These are phyloP conservation scores for Neurospora intermedia DNA, from an alignment of 495 filamentous ascomycete species.

Conservation along the genomic window DNA sequence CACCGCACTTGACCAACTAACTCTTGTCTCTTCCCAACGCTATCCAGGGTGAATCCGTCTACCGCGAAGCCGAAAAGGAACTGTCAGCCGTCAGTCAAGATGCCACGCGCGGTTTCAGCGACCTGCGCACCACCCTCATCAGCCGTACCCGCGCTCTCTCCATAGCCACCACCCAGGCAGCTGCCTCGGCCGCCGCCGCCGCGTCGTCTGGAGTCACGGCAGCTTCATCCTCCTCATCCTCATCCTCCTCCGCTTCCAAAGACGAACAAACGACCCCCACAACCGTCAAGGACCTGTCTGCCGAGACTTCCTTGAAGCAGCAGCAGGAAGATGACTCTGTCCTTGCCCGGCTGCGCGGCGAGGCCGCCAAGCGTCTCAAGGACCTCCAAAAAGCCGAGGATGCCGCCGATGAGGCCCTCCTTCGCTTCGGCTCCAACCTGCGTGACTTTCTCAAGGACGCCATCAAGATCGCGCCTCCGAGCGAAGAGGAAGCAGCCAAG, in stretches of 20 bases:
- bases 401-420: conserved; percentile 90
- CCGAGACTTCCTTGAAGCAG: conserved; percentile 44
- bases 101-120: conserved; percentile 73
- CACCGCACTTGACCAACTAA: neutral
- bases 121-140: conserved; percentile 55
- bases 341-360: conserved; percentile 69
- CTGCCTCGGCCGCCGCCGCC: conserved; percentile 3
- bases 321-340: conserved; percentile 61
- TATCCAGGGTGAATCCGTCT: conserved; percentile 70
- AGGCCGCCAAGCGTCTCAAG: conserved; percentile 75
- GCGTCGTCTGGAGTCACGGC: conserved; percentile 3
- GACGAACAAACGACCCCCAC: conserved; percentile 32
- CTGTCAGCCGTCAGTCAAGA: conserved; percentile 66
- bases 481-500: conserved; percentile 18
- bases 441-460: conserved; percentile 86
- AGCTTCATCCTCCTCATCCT: neutral
- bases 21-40: neutral
- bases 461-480: conserved; percentile 69
- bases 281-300: conserved; percentile 25
- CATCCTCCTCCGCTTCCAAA: neutral
- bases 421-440: conserved; percentile 87
- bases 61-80: conserved; percentile 74
- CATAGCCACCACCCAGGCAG: conserved; percentile 34
- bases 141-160: conserved; percentile 65
- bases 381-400: conserved; percentile 93